Conservation (phyloP, 139 green algal species). For the Chlamydomonas schloesseri region DNA sequence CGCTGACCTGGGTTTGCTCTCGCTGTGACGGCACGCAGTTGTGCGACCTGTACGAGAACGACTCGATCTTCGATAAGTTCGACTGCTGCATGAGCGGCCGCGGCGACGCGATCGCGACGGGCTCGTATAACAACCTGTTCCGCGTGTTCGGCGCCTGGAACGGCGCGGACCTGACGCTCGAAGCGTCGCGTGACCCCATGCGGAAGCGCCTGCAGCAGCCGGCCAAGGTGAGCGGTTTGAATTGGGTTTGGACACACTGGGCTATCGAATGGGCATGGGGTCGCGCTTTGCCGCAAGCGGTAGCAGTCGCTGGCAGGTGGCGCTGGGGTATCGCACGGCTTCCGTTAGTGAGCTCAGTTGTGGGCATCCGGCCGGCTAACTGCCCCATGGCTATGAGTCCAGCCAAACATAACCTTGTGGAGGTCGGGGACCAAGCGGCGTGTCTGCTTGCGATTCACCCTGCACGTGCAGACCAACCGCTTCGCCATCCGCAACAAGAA, state of each 20-base stretch:
- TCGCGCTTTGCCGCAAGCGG: too few species aligned
- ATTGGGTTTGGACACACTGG: too few species aligned
- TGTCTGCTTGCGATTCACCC: too few species aligned
- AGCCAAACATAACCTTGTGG: too few species aligned
- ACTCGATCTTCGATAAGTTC: slow-evolving; percentile 99
- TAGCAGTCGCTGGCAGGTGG: too few species aligned
- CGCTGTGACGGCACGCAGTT: slow-evolving; percentile 67
- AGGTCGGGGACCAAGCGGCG: too few species aligned
- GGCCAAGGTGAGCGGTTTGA: slow-evolving; percentile 55
- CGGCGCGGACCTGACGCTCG: slow-evolving; percentile 72
- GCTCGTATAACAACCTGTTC: slow-evolving; percentile 96
- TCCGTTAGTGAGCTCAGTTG: too few species aligned
- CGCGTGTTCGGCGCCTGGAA: slow-evolving; percentile 72
- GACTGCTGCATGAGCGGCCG: slow-evolving; percentile 90
- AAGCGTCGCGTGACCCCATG: slow-evolving; percentile 84
- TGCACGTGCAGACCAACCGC: slow-evolving; percentile 44
- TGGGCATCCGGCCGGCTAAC: too few species aligned
- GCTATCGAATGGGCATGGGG: too few species aligned
- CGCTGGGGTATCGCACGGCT: too few species aligned
- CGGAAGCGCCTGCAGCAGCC: slow-evolving; percentile 72
- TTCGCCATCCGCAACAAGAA: slow-evolving; percentile 59
- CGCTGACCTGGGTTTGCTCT: too few species aligned
- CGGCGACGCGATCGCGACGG: slow-evolving; percentile 86
- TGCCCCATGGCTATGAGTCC: too few species aligned
- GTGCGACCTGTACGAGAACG: slow-evolving; percentile 99